Evolutionary conservation across 257 asterid genomes (phyloP), one percentile per base, ranked within the genome.

Genomic region (Nicotiana tomentosiformis): DNA sequence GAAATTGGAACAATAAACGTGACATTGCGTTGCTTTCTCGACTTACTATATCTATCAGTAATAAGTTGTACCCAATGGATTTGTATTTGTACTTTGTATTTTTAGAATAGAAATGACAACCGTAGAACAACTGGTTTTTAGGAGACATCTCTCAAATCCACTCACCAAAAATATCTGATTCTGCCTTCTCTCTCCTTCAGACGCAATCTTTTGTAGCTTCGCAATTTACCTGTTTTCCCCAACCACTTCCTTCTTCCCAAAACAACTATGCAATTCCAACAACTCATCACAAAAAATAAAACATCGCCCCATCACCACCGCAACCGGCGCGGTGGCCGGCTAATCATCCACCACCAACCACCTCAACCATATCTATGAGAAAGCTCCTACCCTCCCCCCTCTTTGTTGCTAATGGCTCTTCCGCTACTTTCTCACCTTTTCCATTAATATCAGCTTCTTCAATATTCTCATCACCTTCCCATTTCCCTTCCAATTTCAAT

Each of bases 301-400:
- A 77, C 85, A 80, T 84, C 33, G 37, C 83, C 79, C 37, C 43
- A 15, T 66, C 80, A 15, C 32, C 84, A 49, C 67, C 82, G 30
- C 78, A 81, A 3, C 86, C 72, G 77, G 78, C 87, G 35, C 81
- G 85, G 87, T 84, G 88, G 61, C 88, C 84, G 84, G 86, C 78
- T 5, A 65, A 84, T 64, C 84, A 58, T 33, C 84, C 66, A 78
- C 67, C 65, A 11, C 77, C 66, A 55, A n/a, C 15, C 51, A 72
- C 79, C 23, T 20, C 79, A 49, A 12, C 0, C 0, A n/a, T 32
- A 77, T 91, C 94, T 78, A 89, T 89, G 93, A 89, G 92, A 90
- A 90, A 84, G 58, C 66, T 88, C 79, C 62, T 7, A 39, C 8
- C 46, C 46, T 81, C 67, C 14, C 77, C 67, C 10, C 66, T 33